phyloP scores from a whole-genome alignment of 176 grass and related monocot genomes.

The Raddia guianensis region DNA sequence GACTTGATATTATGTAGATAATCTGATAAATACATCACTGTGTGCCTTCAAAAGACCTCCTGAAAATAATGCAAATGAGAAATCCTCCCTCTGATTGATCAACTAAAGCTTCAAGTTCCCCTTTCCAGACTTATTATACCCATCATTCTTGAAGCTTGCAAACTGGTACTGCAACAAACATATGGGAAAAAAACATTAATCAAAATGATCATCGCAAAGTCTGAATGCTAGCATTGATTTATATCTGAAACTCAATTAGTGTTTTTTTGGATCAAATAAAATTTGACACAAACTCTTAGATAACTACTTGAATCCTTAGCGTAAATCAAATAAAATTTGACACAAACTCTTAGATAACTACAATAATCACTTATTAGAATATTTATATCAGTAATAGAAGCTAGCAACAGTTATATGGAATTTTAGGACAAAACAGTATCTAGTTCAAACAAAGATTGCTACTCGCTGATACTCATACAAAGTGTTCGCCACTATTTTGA shows the following conservation, averaged over 20 bases:
- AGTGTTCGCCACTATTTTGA: constrained; percentile 16
- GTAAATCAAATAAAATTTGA: too few species aligned
- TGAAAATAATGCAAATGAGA: constrained; percentile 72
- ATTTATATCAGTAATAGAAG: constrained; percentile 9
- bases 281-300: too few species aligned
- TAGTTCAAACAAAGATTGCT: neutral
- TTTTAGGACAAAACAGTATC: constrained; percentile 10
- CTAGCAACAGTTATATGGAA: constrained; percentile 4
- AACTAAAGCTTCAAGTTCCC: too few species aligned
- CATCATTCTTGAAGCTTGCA: too few species aligned
- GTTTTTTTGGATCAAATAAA: too few species aligned
- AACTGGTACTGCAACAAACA: constrained; percentile 63
- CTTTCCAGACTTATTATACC: too few species aligned
- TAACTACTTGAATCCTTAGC: too few species aligned
- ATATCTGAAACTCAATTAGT: neutral
- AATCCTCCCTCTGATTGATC: neutral
- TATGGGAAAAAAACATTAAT: neutral
- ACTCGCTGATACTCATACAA: constrained; percentile 2
- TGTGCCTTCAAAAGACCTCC: constrained; percentile 59
- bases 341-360: too few species aligned
- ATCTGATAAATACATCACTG: neutral
- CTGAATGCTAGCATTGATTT: neutral
- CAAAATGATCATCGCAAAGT: neutral
- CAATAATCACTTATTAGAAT: neutral
- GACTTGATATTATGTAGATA: neutral